phyloP scores from a whole-genome alignment of 2,329 filamentous ascomycete genomes.

The Claviceps sp. region DNA sequence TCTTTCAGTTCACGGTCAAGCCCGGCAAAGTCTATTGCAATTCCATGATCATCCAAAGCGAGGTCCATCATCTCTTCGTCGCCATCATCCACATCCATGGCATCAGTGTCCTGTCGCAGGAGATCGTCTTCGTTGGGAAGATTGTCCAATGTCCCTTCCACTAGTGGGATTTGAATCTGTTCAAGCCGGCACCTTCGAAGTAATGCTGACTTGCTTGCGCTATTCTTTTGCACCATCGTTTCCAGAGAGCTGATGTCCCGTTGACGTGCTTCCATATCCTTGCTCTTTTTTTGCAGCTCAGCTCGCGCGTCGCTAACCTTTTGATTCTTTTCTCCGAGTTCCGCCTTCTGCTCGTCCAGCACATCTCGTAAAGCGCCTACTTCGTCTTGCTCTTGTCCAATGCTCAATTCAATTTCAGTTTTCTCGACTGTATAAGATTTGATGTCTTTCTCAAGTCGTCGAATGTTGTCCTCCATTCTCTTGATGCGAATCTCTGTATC shows the following conservation, averaged over 20 bases:
- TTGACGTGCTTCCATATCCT: constrained; percentile 60
- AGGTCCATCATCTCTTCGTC: constrained; percentile 47
- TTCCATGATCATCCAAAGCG: constrained; percentile 77
- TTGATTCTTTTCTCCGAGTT: constrained; percentile 56
- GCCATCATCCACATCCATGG: constrained; percentile 79
- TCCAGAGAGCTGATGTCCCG: constrained; percentile 72
- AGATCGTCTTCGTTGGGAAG: constrained; percentile 79
- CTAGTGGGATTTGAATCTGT: constrained; percentile 75
- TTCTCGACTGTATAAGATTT: constrained; percentile 60
- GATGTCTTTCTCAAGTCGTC: constrained; percentile 56
- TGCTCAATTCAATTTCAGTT: constrained; percentile 56
- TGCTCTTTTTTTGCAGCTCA: constrained; percentile 72
- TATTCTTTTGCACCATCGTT: constrained; percentile 73
- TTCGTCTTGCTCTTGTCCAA: constrained; percentile 61
- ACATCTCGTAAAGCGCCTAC: constrained; percentile 62
- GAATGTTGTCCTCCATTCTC: constrained; percentile 50
- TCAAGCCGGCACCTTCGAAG: constrained; percentile 86
- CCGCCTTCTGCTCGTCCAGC: constrained; percentile 54
- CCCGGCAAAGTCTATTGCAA: constrained; percentile 72
- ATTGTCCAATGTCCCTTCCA: constrained; percentile 63
- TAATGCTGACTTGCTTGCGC: constrained; percentile 68
- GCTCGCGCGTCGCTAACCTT: constrained; percentile 65
- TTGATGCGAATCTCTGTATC: constrained; percentile 57
- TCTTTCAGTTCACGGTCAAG: constrained; percentile 73
- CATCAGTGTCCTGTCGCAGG: constrained; percentile 64